A percentile compares a stretch with the other conserved stretches of the same genome.
Conservation (phyloP, 306 rosid species). For the Prunus salicina region DNA sequence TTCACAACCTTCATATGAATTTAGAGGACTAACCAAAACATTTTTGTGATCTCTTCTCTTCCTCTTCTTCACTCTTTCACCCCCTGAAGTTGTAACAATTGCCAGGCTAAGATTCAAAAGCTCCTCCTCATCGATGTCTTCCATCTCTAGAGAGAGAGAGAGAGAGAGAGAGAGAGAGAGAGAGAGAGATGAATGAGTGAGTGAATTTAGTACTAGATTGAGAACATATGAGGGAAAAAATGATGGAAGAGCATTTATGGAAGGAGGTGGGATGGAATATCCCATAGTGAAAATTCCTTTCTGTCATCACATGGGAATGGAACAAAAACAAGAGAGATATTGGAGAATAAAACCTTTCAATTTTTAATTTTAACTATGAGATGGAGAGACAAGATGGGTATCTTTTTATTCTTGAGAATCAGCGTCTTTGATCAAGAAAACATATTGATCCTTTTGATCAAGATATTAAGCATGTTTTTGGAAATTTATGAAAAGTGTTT, state of each 20-base stretch:
- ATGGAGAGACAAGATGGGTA: constrained; percentile 48
- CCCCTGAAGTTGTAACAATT: constrained; percentile 33
- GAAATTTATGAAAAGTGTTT: constrained; percentile 28
- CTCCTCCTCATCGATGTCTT: constrained; percentile 59
- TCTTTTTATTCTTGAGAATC: constrained; percentile 60
- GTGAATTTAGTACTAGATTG: constrained; percentile 12
- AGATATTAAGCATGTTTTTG: constrained; percentile 24
- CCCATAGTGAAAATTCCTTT: constrained; percentile 33
- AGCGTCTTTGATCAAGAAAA: constrained; percentile 47
- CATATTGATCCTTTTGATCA: constrained; percentile 36
- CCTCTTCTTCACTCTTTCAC: constrained; percentile 51
- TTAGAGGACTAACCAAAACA: background rate
- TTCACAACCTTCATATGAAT: constrained; percentile 47
- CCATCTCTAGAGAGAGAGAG: constrained; percentile 30
- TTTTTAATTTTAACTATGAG: constrained; percentile 7
- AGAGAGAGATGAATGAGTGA: constrained; percentile 12
- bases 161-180: no score
- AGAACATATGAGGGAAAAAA: constrained; percentile 22
- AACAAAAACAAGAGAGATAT: constrained; percentile 25
- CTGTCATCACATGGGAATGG: constrained; percentile 48
- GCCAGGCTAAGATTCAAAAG: constrained; percentile 74
- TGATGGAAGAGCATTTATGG: constrained; percentile 32
- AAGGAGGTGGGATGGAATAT: constrained; percentile 13
- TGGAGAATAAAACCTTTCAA: constrained; percentile 6
- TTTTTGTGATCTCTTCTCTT: constrained; percentile 20